phyloP scores from a whole-genome alignment of 331 rosid species.

The Malus hybrid region DNA sequence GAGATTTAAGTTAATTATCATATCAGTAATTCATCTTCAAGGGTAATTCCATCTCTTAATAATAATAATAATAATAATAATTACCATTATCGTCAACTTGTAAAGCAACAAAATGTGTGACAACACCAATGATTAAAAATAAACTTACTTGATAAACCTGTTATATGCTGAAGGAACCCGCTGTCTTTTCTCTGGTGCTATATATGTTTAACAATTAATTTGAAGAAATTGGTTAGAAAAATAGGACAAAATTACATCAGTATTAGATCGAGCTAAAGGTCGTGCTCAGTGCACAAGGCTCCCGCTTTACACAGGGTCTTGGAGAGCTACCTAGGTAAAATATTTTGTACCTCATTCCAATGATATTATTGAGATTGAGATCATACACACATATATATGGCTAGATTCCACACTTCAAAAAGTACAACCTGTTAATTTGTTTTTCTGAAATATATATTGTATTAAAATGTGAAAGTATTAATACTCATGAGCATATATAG shows the following conservation, averaged over 20 bases:
- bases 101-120: neutral
- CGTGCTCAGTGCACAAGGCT: too few relatives aligned
- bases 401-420: neutral
- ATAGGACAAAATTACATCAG: neutral
- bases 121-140: neutral
- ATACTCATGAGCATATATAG: neutral
- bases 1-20: neutral
- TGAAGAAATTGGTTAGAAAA: neutral
- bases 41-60: neutral
- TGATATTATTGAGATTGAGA: too few relatives aligned
- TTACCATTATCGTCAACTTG: neutral
- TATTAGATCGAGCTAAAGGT: neutral
- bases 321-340: neutral
- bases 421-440: neutral
- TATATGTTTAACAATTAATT: neutral
- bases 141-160: conserved; percentile 85
- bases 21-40: neutral
- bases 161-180: conserved; percentile 98
- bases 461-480: conserved; percentile 4
- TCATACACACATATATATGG: neutral
- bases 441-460: neutral
- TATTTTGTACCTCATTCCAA: neutral
- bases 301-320: too few relatives aligned
- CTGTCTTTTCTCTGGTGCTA: conserved; percentile 97
- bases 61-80: too few relatives aligned